These are phyloP conservation scores for Lachnellula hyalina DNA, from an alignment of 2,329 filamentous ascomycete genomes.

Conservation along the genomic window DNA sequence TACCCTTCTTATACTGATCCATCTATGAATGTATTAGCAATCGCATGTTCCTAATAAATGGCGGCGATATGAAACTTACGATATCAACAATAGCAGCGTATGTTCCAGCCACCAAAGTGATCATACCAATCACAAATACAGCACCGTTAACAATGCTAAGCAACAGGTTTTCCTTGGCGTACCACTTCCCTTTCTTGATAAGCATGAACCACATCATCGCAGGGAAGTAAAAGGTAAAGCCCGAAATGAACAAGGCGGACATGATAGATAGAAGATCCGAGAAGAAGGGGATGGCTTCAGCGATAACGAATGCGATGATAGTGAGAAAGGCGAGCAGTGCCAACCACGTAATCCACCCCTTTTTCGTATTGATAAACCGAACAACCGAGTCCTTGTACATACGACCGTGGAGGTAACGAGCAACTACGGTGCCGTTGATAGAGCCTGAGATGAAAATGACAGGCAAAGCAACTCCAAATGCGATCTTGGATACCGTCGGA, in stretches of 20 bases:
- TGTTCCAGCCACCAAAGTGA: slow-evolving; percentile 21
- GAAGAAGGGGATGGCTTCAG: slow-evolving; percentile 65
- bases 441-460: slow-evolving; percentile 59
- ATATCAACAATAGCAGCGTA: slow-evolving; percentile 22
- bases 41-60: not conserved
- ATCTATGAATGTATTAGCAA: slow-evolving; percentile 5
- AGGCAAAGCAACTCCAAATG: slow-evolving; percentile 55
- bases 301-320: slow-evolving; percentile 61
- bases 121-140: slow-evolving; percentile 20
- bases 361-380: slow-evolving; percentile 22
- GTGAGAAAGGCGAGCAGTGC: slow-evolving; percentile 50
- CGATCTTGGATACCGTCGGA: slow-evolving; percentile 47
- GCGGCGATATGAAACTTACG: slow-evolving; percentile 11
- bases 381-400: slow-evolving; percentile 22
- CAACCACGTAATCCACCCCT: slow-evolving; percentile 45
- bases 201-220: slow-evolving; percentile 27
- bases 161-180: slow-evolving; percentile 20
- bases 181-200: slow-evolving; percentile 24
- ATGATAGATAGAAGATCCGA: slow-evolving; percentile 53
- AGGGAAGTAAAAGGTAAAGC: slow-evolving; percentile 28
- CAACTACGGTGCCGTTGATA: slow-evolving; percentile 52
- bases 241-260: slow-evolving; percentile 39
- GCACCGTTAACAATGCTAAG: slow-evolving; percentile 17
- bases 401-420: slow-evolving; percentile 25
- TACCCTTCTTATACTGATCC: slow-evolving; percentile 10